A percentile compares a stretch with the other conserved stretches of the same genome.
Conservation (phyloP, 1,139 yeast species). For the Debaryomycetaceae sp. region DNA sequence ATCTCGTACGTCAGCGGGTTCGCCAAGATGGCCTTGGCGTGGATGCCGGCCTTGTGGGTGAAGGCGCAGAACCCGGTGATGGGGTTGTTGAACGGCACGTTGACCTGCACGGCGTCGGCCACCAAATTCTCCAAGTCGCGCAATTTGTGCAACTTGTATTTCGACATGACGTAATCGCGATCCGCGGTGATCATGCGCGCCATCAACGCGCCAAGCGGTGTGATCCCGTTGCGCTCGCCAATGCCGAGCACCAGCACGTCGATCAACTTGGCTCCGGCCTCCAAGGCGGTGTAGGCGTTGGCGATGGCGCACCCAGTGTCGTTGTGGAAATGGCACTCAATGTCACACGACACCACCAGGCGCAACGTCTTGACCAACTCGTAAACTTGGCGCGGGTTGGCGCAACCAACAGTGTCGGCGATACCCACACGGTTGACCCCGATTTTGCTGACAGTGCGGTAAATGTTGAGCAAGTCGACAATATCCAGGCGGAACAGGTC, state of each 20-base stretch:
- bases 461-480: slow-evolving; percentile 90
- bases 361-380: slow-evolving; percentile 91
- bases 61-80: slow-evolving; percentile 99
- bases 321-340: slow-evolving; percentile 98
- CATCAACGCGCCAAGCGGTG: slow-evolving; percentile 97
- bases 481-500: slow-evolving; percentile 97
- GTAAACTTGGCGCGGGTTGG: slow-evolving; percentile 98
- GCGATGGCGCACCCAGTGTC: slow-evolving; percentile 99
- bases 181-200: slow-evolving; percentile 99
- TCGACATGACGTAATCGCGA: slow-evolving; percentile 91
- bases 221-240: slow-evolving; percentile 98
- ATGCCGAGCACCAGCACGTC: slow-evolving; percentile 96
- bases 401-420: slow-evolving; percentile 99
- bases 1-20: slow-evolving; percentile 98
- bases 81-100: slow-evolving; percentile 97
- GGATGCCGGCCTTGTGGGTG: slow-evolving; percentile 99
- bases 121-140: slow-evolving; percentile 94
- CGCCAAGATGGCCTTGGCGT: slow-evolving; percentile 97
- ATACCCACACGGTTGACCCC: slow-evolving; percentile 99
- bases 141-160: slow-evolving; percentile 92
- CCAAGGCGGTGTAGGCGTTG: slow-evolving; percentile 95
- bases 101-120: slow-evolving; percentile 96
- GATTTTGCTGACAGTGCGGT: slow-evolving; percentile 94
- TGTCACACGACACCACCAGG: slow-evolving; percentile 93
- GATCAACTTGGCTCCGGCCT: slow-evolving; percentile 94